These are phyloP conservation scores for Trypanosoma cruzi DNA, from an alignment of 208 protist genomes.

Conservation along the genomic window DNA sequence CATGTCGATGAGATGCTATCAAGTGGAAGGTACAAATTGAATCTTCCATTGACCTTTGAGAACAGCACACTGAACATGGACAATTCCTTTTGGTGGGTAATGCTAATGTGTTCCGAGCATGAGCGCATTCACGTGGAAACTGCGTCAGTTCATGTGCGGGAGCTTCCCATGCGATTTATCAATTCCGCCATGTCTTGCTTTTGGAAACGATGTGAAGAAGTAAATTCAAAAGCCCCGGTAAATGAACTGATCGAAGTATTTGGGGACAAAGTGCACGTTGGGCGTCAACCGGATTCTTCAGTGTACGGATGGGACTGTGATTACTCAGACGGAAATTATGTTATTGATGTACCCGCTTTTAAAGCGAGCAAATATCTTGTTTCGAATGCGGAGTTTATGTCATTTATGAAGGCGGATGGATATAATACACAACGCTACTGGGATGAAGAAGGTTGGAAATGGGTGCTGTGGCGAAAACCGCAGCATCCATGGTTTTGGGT, in stretches of 20 bases:
- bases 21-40: slow-evolving; percentile 65
- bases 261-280: slow-evolving; percentile 73
- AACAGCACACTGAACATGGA: slow-evolving; percentile 76
- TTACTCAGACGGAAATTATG: slow-evolving; percentile 82
- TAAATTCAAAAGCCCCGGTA: slow-evolving; percentile 42
- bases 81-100: slow-evolving; percentile 91
- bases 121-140: slow-evolving; percentile 98
- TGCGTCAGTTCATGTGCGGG: slow-evolving; percentile 94
- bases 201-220: slow-evolving; percentile 77
- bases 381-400: slow-evolving; percentile 95
- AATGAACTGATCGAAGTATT: slow-evolving; percentile 85
- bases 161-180: slow-evolving; percentile 90
- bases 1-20: slow-evolving; percentile 76
- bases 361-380: slow-evolving; percentile 94
- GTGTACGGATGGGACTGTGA: slow-evolving; percentile 97
- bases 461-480: slow-evolving; percentile 93
- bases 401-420: slow-evolving; percentile 92
- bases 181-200: slow-evolving; percentile 53
- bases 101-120: slow-evolving; percentile 97
- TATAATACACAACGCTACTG: slow-evolving; percentile 93
- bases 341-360: slow-evolving; percentile 91
- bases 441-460: slow-evolving; percentile 97
- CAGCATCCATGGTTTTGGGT: slow-evolving; percentile 95
- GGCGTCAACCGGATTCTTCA: slow-evolving; percentile 62
- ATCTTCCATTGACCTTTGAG: slow-evolving; percentile 79